Evolutionary conservation across 257 asterid genomes (phyloP).

Genomic region (Solanum gandarillasii): DNA sequence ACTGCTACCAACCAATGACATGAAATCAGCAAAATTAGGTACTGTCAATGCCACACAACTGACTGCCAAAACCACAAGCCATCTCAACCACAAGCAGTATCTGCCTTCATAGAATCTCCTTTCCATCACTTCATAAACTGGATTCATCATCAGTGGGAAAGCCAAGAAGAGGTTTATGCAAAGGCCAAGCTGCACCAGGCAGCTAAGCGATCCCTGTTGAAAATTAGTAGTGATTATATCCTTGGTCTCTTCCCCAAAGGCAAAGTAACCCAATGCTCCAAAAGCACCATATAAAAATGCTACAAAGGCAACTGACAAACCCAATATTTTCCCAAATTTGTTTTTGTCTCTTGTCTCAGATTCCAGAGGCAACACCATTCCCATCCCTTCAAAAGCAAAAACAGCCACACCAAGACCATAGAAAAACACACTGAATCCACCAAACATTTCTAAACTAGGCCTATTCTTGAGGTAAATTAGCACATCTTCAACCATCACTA

Average conservation of each 20-base stretch:
- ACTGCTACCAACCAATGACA: conserved; percentile 75
- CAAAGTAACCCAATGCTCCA: conserved; percentile 14
- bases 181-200: conserved; percentile 9
- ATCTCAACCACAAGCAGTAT: conserved; percentile 7
- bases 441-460: conserved; percentile 10
- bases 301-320: conserved; percentile 4
- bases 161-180: conserved; percentile 11
- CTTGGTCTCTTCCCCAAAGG: conserved; percentile 15
- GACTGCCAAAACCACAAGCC: conserved; percentile 8
- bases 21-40: conserved; percentile 75
- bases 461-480: not conserved
- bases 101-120: conserved; percentile 8
- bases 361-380: conserved; percentile 15
- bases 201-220: conserved; percentile 2
- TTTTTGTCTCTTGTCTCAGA: conserved; percentile 12
- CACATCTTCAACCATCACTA: conserved; percentile 15
- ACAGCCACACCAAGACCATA: conserved; percentile 13
- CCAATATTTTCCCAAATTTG: conserved; percentile 8
- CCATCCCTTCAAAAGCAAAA: conserved; percentile 13
- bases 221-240: conserved; percentile 13
- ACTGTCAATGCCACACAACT: not conserved
- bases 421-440: conserved; percentile 2
- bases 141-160: conserved; percentile 18
- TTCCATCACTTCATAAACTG: conserved; percentile 16
- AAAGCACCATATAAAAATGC: conserved; percentile 1